These are phyloP conservation scores for Cladobotryum mycophilum DNA, from an alignment of 2,329 filamentous ascomycete genomes.

Conservation along the genomic window DNA sequence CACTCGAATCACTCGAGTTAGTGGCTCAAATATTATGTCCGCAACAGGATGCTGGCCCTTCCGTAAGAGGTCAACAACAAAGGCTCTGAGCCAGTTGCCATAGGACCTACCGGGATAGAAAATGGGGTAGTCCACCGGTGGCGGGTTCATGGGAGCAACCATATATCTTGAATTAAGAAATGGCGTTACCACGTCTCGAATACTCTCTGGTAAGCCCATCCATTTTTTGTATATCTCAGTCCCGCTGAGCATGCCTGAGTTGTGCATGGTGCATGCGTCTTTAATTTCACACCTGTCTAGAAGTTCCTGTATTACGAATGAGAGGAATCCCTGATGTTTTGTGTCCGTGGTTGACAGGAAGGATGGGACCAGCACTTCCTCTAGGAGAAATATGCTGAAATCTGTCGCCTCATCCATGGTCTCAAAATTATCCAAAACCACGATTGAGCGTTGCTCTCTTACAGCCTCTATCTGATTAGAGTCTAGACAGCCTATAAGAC, in stretches of 20 bases:
- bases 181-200: constrained; percentile 77
- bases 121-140: constrained; percentile 66
- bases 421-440: constrained; percentile 83
- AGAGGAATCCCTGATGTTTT: constrained; percentile 81
- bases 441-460: constrained; percentile 72
- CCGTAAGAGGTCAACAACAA: constrained; percentile 76
- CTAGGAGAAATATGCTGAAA: constrained; percentile 79
- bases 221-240: constrained; percentile 66
- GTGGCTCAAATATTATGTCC: constrained; percentile 69
- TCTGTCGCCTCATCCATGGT: constrained; percentile 70
- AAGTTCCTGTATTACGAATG: constrained; percentile 90
- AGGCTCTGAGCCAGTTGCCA: constrained; percentile 70
- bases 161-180: constrained; percentile 81
- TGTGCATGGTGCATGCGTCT: constrained; percentile 41
- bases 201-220: constrained; percentile 67
- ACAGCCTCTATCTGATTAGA: constrained; percentile 80
- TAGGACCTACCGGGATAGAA: constrained; percentile 65
- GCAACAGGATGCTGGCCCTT: constrained; percentile 70
- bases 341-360: constrained; percentile 89
- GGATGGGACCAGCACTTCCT: constrained; percentile 81
- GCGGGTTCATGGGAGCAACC: constrained; percentile 55
- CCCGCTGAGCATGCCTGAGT: constrained; percentile 37
- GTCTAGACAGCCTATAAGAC: constrained; percentile 85
- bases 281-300: constrained; percentile 71
- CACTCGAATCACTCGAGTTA: constrained; percentile 75